A percentile compares a stretch with the other conserved stretches of the same genome.
Conservation (phyloP, 202 grass and related monocot species). For the Panicum virgatum region DNA sequence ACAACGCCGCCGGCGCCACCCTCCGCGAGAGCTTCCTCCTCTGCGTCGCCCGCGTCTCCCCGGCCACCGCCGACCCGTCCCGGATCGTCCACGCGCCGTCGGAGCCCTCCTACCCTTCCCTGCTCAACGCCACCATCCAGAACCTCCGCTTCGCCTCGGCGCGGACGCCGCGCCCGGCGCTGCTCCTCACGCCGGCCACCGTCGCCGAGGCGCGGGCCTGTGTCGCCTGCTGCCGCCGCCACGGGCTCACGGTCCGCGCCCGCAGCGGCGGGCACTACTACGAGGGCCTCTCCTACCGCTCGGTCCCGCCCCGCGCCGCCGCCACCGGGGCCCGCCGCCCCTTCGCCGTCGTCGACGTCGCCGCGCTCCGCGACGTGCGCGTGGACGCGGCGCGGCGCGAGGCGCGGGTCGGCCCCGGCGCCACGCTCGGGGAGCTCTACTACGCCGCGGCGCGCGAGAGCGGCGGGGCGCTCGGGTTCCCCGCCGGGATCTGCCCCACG, state of each 20-base stretch:
- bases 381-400: slow-evolving; percentile 39
- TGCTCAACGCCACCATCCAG: slow-evolving; percentile 62
- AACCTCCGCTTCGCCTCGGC: slow-evolving; percentile 68
- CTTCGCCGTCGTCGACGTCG: slow-evolving; percentile 61
- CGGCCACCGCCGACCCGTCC: slow-evolving; percentile 38
- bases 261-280: slow-evolving; percentile 82
- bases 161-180: slow-evolving; percentile 37
- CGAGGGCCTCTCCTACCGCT: slow-evolving; percentile 78
- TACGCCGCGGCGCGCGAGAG: slow-evolving; percentile 42
- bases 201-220: slow-evolving; percentile 46
- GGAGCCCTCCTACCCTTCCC: slow-evolving; percentile 27
- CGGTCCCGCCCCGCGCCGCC: neutral
- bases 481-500: slow-evolving; percentile 67
- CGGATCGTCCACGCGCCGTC: slow-evolving; percentile 46
- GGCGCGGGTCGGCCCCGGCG: slow-evolving; percentile 52
- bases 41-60: slow-evolving; percentile 51
- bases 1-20: neutral
- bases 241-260: slow-evolving; percentile 45
- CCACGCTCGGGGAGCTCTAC: slow-evolving; percentile 83
- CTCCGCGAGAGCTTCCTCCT: slow-evolving; percentile 46
- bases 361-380: slow-evolving; percentile 42
- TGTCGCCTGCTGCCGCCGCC: slow-evolving; percentile 47
- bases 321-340: neutral
- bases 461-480: slow-evolving; percentile 44
- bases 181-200: slow-evolving; percentile 55